Evolutionary conservation across 208 protist species (phyloP), one percentile per base, ranked within the genome.

Genomic region (Crithidia bombi): DNA sequence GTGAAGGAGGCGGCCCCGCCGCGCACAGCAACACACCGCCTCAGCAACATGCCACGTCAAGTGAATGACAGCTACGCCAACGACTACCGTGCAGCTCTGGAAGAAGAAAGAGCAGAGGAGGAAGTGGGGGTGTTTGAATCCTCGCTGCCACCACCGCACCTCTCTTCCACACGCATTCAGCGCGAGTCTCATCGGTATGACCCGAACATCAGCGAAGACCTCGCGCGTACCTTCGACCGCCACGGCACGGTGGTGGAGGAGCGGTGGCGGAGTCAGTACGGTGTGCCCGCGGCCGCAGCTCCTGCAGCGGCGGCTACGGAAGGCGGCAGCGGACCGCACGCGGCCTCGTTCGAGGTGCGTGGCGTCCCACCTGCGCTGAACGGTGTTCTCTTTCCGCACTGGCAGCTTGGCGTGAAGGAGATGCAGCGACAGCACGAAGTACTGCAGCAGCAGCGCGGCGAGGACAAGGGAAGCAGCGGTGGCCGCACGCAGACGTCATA

Each of bases 21-120:
- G 36, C 61, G 33, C 5, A 56, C 61, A 9, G n/a, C 54, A 23
- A 66, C 46, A 3, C 61, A 66, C 5, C 61, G 61, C 30, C 23
- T 43, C 33, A 39, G 25, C 43, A 51, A 26, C 32, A 2, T 38
- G 9, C 5, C 7, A 30, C 12, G 36, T 0, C 12, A 36, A 7
- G 14, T 23, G 50, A 9, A 36, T 2, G 6, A 5, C 30, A 56
- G 14, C 30, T 23, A 33, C 28, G 23, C 11, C 50, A 21, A 38
- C 50, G 21, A 36, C 50, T 15, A 15, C 39, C 33, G 25, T 41
- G 36, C 12, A n/a, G 3, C 23, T n/a, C 19, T 9, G 36, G 6
- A 28, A n/a, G 55, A 36, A 0, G 36, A 21, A 43, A 11, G 17
- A 26, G n/a, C n/a, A n/a, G 36, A 36, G 39, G 57, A 36, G 7